phyloP scores from a whole-genome alignment of 2,329 filamentous ascomycete species.

The Plenodomus biglobosus region DNA sequence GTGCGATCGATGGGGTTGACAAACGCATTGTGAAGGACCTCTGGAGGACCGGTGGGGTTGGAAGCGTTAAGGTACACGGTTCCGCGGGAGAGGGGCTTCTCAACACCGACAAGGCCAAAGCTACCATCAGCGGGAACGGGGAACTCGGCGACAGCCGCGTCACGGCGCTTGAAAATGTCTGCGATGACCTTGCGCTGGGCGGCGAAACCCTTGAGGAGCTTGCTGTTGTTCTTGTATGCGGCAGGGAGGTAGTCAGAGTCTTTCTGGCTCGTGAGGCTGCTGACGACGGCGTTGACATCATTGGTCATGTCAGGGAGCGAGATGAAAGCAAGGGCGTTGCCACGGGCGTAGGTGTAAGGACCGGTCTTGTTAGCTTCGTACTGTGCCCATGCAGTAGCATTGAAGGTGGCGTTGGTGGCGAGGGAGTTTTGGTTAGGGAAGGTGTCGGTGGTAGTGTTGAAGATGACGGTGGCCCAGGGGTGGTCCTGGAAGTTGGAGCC shows the following conservation, averaged over 20 bases:
- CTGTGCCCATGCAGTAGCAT: conserved; percentile 32
- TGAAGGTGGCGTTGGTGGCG: conserved; percentile 37
- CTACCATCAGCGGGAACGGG: conserved; percentile 42
- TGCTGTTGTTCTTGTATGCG: conserved; percentile 24
- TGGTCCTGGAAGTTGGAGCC: conserved; percentile 43
- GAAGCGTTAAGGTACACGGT: conserved; percentile 38
- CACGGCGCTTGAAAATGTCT: conserved; percentile 24
- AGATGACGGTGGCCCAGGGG: conserved; percentile 22
- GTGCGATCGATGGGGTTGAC: conserved; percentile 29
- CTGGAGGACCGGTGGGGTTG: conserved; percentile 33
- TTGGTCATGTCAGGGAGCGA: conserved; percentile 28
- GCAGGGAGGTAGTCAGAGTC: conserved; percentile 25
- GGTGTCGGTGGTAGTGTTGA: conserved; percentile 23
- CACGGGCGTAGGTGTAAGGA: conserved; percentile 28
- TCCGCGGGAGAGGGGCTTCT: conserved; percentile 38
- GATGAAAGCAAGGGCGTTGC: conserved; percentile 30
- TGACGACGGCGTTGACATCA: conserved; percentile 8
- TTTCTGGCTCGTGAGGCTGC: conserved; percentile 9
- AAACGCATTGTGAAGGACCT: conserved; percentile 30
- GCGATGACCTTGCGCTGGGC: conserved; percentile 28
- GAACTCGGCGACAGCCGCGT: conserved; percentile 28
- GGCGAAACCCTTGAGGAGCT: conserved; percentile 23
- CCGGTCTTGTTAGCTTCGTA: conserved; percentile 39
- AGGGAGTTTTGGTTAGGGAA: conserved; percentile 29
- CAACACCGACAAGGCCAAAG: conserved; percentile 30